Conservation (phyloP, 306 rosid species). For the Cicer yamashitae region DNA sequence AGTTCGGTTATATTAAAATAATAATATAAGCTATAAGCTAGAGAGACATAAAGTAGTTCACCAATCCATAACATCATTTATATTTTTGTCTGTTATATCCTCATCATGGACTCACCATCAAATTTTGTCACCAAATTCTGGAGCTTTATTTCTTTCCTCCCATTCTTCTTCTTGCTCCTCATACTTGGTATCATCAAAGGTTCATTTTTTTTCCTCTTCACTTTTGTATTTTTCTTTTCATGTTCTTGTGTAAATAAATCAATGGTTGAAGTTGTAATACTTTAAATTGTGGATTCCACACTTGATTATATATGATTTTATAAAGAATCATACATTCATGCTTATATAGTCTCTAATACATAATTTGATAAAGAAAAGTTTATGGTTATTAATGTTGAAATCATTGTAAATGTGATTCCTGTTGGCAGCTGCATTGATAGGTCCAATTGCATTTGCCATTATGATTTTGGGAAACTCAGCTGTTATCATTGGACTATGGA, state of each 20-base stretch:
- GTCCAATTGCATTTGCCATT: conserved; percentile 57
- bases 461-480: conserved; percentile 65
- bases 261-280: no score
- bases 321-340: neutral
- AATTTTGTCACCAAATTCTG: conserved; percentile 53
- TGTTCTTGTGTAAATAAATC: neutral
- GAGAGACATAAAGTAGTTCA: neutral
- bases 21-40: conserved; percentile 7
- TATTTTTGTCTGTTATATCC: neutral
- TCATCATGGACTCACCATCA: conserved; percentile 54
- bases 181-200: conserved; percentile 77
- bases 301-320: neutral
- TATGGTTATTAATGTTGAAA: conserved; percentile 6
- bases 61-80: neutral
- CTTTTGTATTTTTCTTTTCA: neutral
- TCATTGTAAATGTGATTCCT: conserved; percentile 8
- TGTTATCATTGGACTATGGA: conserved; percentile 71
- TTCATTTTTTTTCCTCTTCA: conserved; percentile 27
- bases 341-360: neutral
- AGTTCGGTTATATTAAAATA: conserved; percentile 1
- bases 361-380: neutral
- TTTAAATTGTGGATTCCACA: neutral
- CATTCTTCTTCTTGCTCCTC: conserved; percentile 71
- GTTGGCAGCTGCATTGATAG: conserved; percentile 58
- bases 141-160: conserved; percentile 70